phyloP scores from a whole-genome alignment of 2,329 filamentous ascomycete genomes.

The Drechslerella coelobrocha region DNA sequence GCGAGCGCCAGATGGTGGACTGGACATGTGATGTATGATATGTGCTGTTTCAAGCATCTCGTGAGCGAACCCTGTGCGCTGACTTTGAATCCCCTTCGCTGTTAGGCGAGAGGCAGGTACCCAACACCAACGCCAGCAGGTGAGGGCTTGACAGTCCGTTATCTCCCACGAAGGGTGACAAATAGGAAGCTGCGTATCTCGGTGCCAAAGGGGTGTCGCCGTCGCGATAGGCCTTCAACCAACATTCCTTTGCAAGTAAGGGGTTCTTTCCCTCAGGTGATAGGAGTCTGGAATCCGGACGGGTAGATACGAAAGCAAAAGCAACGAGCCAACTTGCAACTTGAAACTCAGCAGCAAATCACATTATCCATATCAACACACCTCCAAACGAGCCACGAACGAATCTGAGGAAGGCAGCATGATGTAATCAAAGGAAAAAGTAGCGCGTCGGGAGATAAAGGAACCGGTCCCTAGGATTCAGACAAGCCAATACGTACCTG shows the following conservation, averaged over 20 bases:
- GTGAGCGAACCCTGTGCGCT: constrained; percentile 48
- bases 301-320: constrained; percentile 43
- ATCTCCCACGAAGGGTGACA: constrained; percentile 23
- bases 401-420: constrained; percentile 13
- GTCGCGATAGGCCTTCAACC: constrained; percentile 19
- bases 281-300: constrained; percentile 7
- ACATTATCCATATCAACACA: constrained; percentile 43
- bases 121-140: constrained; percentile 22
- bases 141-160: constrained; percentile 21
- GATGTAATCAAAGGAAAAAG: neutral
- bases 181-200: constrained; percentile 32
- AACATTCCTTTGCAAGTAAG: constrained; percentile 41
- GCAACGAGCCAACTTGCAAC: constrained; percentile 7
- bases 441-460: constrained; percentile 3
- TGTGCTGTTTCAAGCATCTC: constrained; percentile 50
- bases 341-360: constrained; percentile 29
- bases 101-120: constrained; percentile 38
- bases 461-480: neutral
- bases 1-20: constrained; percentile 29
- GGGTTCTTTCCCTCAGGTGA: constrained; percentile 23
- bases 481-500: constrained; percentile 27
- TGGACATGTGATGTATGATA: constrained; percentile 32
- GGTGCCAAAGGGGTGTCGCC: constrained; percentile 15
- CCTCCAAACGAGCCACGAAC: constrained; percentile 9
- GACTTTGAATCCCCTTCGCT: constrained; percentile 10